phyloP scores from a whole-genome alignment of 306 rosid species.

The Cucumis cinereus region DNA sequence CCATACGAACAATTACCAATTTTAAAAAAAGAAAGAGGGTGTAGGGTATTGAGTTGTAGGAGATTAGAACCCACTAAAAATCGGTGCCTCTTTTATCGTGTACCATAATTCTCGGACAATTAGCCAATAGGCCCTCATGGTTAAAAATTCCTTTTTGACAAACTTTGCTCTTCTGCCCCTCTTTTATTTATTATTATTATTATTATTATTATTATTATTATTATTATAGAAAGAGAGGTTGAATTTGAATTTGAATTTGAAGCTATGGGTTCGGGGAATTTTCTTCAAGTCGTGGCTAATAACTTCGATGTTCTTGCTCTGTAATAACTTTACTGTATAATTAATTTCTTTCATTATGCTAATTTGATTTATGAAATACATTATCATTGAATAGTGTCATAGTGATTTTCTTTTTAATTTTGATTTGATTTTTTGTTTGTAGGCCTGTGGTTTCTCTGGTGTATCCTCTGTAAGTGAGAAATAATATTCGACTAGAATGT shows the following conservation, averaged over 20 bases:
- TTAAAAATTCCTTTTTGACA: constrained; percentile 3
- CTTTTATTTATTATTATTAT: no score
- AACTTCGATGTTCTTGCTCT: constrained; percentile 89
- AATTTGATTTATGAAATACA: background rate
- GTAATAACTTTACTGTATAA: constrained; percentile 20
- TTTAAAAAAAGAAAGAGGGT: no score
- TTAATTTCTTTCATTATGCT: background rate
- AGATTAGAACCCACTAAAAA: background rate
- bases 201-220: no score
- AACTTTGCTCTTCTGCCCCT: constrained; percentile 14
- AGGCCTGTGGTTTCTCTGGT: constrained; percentile 82
- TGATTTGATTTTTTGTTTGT: background rate
- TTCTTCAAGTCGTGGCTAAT: constrained; percentile 62
- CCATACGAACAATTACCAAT: background rate
- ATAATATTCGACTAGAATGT: background rate
- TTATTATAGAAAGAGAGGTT: no score
- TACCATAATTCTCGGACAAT: constrained; percentile 26
- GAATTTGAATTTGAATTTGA: no score
- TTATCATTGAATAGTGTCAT: no score
- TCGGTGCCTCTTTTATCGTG: constrained; percentile 69
- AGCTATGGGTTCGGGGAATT: constrained; percentile 49
- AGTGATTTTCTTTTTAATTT: no score
- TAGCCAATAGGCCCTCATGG: background rate
- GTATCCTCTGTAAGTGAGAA: constrained; percentile 72
- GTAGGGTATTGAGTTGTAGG: background rate